These are phyloP conservation scores for Pseudogymnoascus sp. DNA, from an alignment of 2,329 filamentous ascomycete genomes.

Conservation along the genomic window DNA sequence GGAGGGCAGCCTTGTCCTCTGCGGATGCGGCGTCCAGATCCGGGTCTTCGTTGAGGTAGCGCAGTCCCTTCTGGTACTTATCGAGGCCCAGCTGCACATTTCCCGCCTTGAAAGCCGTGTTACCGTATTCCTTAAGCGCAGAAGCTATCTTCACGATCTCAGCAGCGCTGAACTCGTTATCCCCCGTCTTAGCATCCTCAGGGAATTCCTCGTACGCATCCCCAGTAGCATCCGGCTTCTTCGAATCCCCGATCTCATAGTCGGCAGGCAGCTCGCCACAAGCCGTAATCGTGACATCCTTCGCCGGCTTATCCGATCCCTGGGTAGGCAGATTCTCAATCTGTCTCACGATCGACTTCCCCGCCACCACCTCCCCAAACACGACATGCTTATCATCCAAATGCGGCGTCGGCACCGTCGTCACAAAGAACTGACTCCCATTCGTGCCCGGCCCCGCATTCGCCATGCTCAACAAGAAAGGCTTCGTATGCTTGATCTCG, in stretches of 20 bases:
- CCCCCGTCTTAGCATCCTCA: constrained; percentile 60
- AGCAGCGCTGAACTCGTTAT: constrained; percentile 54
- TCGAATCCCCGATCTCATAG: constrained; percentile 56
- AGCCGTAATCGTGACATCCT: constrained; percentile 67
- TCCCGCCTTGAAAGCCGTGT: constrained; percentile 79
- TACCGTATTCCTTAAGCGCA: constrained; percentile 86
- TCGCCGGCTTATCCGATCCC: constrained; percentile 66
- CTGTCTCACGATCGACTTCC: constrained; percentile 83
- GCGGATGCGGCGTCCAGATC: constrained; percentile 63
- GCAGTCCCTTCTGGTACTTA: constrained; percentile 91
- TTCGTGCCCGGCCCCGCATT: constrained; percentile 95
- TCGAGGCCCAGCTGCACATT: constrained; percentile 64
- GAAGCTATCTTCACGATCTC: constrained; percentile 70
- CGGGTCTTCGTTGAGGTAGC: constrained; percentile 82
- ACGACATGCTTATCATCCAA: constrained; percentile 96
- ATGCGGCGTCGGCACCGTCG: constrained; percentile 89
- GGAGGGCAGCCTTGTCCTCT: constrained; percentile 58
- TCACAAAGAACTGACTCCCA: constrained; percentile 97
- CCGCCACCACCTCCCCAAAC: constrained; percentile 87
- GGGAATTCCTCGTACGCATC: constrained; percentile 95
- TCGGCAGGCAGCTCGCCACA: constrained; percentile 77
- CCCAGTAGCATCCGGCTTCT: constrained; percentile 69
- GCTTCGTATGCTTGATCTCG: constrained; percentile 79
- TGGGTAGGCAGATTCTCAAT: constrained; percentile 77
- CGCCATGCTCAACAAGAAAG: constrained; percentile 94